These are phyloP conservation scores for Phanerochaete carnosa DNA, from an alignment of 768 basidiomycete genomes.

Conservation along the genomic window DNA sequence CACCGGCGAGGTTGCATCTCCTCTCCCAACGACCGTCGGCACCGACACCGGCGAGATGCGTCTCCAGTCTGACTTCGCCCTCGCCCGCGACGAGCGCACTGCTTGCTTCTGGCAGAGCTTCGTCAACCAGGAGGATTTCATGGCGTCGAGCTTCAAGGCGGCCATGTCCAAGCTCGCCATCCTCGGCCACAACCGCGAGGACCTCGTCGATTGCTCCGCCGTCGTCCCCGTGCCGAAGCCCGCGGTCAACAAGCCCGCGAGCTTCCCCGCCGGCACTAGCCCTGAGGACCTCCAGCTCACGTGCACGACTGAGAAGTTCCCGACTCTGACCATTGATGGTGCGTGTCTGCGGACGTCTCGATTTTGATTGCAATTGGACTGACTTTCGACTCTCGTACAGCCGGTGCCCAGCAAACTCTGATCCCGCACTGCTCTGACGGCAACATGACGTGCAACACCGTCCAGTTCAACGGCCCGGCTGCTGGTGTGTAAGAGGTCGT, in stretches of 20 bases:
- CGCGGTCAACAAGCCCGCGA: conserved; percentile 2
- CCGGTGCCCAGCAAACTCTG: conserved; percentile 7
- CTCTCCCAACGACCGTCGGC: conserved; percentile 7
- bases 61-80: conserved; percentile 24
- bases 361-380: too few relatives aligned
- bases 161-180: conserved; percentile 14
- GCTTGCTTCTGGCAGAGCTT: conserved; percentile 29
- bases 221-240: conserved; percentile 15
- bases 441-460: conserved; percentile 3
- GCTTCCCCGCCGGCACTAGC: neutral
- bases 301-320: neutral
- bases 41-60: conserved; percentile 23
- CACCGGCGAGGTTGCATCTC: conserved; percentile 23
- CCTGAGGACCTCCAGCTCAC: neutral
- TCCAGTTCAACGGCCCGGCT: conserved; percentile 11
- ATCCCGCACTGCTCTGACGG: conserved; percentile 14
- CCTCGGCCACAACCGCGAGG: conserved; percentile 11
- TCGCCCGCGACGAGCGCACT: conserved; percentile 26
- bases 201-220: conserved; percentile 14
- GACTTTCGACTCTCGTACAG: neutral
- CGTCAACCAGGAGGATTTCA: conserved; percentile 22
- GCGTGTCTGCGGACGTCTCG: neutral
- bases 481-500: too few relatives aligned
- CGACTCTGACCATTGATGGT: neutral
- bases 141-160: conserved; percentile 10